Base-by-base conservation (phyloP, 495 filamentous ascomycete species). In the Zalerion maritima region DNA sequence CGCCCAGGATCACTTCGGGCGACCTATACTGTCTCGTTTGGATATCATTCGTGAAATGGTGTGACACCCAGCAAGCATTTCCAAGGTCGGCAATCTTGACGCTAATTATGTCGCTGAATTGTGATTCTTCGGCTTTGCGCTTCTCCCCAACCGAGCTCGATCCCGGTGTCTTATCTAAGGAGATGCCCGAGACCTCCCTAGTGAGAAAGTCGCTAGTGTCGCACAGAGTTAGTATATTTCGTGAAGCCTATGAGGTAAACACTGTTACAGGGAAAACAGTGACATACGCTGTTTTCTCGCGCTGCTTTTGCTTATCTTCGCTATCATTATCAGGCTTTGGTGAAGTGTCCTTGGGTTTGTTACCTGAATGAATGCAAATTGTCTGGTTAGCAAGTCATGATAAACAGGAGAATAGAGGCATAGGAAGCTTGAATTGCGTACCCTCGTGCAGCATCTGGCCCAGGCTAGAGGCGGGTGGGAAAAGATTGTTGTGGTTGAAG, bases 1-100 rank as follows among this genome's bases (percentile, higher is more conserved):
- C 74, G 23, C 89, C 89, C 11, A 99, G 57, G 24, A 99, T 96
- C 16, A 99, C 89, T 52, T 99, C 89, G 2, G 89, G 89, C 0
- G 89, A 96, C 13, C 89, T 71, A 54, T 99, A 99, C 53, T 99
- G 89, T 43, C 89, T 71, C 5, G 89, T 99, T 44, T 99, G 89
- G 37, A 99, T 99, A 47, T 99, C 89, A 43, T 99, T 94, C 39
- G 89, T 99, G 56, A 99, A 99, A 51, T 99, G 89, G 49, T 99
- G 89, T 18, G 81, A 78, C 14, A 93, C 85, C 89, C 89, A 99
- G 58, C 89, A 99, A 6, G 89, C 89, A 48, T 99, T 99, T 18
- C 89, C 89, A 32, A 99, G 64, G 61, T 99, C 89, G 9, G 89
- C 89, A 52, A 99, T 99, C 61, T 99, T 99, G 43, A 99, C 89